Evolutionary conservation across 176 grass and related monocot species (phyloP).

Genomic region (Eleusine indica): DNA sequence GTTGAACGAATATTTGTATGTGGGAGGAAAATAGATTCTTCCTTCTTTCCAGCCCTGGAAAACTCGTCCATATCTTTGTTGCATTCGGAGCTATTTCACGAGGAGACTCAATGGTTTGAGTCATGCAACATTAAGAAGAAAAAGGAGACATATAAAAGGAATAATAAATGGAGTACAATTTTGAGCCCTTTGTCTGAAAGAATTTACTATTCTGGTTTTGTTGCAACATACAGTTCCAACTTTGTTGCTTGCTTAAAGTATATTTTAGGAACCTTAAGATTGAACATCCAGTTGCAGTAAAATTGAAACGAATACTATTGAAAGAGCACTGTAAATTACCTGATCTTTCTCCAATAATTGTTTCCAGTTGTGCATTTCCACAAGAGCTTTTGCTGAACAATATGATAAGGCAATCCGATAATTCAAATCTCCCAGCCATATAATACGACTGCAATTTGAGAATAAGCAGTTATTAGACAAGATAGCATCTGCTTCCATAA

Average conservation of each 20-base stretch:
- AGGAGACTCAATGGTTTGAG: slow-evolving; percentile 35
- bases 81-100: slow-evolving; percentile 74
- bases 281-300: neutral
- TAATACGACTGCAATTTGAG: slow-evolving; percentile 62
- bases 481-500: neutral
- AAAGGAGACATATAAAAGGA: neutral
- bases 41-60: slow-evolving; percentile 93
- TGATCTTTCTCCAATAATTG: slow-evolving; percentile 90
- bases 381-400: slow-evolving; percentile 74
- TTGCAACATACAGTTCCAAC: neutral
- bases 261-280: slow-evolving; percentile 10
- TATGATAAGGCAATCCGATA: slow-evolving; percentile 85
- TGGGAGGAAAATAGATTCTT: slow-evolving; percentile 90
- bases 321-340: slow-evolving; percentile 46
- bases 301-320: slow-evolving; percentile 4
- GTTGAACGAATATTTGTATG: slow-evolving; percentile 91
- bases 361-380: slow-evolving; percentile 92
- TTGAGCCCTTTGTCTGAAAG: neutral
- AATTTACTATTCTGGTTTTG: slow-evolving; percentile 1
- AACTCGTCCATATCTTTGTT: slow-evolving; percentile 81
- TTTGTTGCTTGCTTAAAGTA: neutral
- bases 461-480: slow-evolving; percentile 34
- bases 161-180: neutral
- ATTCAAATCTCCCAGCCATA: slow-evolving; percentile 97
- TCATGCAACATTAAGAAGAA: neutral